Conservation (phyloP, 2,329 filamentous ascomycete genomes). For the Ceratocystis harringtonii region DNA sequence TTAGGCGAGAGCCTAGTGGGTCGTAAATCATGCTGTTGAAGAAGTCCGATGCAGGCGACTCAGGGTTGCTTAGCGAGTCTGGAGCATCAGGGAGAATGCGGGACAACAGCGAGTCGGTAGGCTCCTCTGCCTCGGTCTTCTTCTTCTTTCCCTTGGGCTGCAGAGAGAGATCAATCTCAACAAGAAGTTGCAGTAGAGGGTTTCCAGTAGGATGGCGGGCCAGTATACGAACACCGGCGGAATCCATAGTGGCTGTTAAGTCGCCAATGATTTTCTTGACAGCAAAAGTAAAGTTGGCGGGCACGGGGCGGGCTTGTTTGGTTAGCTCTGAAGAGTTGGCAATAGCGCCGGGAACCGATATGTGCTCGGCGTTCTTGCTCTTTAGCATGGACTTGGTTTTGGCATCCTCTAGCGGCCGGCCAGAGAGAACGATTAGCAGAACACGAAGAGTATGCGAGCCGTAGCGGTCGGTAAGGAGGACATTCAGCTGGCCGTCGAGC, state of each 20-base stretch:
- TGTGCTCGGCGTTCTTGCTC: constrained; percentile 82
- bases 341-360: constrained; percentile 44
- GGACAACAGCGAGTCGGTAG: constrained; percentile 46
- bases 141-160: constrained; percentile 52
- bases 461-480: constrained; percentile 71
- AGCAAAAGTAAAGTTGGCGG: constrained; percentile 60
- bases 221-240: constrained; percentile 65
- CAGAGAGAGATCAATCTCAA: constrained; percentile 70
- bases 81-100: constrained; percentile 64
- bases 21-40: constrained; percentile 82
- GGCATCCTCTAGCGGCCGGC: constrained; percentile 57
- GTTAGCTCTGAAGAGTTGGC: constrained; percentile 33
- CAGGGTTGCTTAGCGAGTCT: constrained; percentile 53
- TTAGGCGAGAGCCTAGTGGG: constrained; percentile 70
- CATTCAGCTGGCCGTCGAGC: constrained; percentile 70
- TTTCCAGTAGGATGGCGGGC: constrained; percentile 84
- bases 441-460: constrained; percentile 84
- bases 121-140: constrained; percentile 31
- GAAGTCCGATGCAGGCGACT: constrained; percentile 59
- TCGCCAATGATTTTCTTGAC: constrained; percentile 70
- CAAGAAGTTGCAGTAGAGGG: constrained; percentile 76
- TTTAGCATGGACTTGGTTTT: constrained; percentile 62
- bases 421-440: constrained; percentile 70
- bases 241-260: constrained; percentile 58
- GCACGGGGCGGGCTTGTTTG: constrained; percentile 42